These are phyloP conservation scores for Lichtheimia corymbifera DNA, from an alignment of 371 early-diverging fungal species.

Conservation along the genomic window DNA sequence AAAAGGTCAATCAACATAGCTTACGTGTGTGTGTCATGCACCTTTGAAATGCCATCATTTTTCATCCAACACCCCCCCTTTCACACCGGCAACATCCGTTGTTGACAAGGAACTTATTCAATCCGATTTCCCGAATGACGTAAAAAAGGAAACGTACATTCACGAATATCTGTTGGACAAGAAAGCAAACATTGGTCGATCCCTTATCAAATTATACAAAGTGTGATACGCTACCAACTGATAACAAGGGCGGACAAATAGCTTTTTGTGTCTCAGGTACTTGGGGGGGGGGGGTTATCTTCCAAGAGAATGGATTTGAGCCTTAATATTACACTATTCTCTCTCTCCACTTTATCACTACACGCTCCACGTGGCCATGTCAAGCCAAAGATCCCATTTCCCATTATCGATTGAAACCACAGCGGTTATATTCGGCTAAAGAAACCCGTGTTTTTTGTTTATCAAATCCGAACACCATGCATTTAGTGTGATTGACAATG, in stretches of 20 bases:
- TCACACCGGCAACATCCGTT: background rate
- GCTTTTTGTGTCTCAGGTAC: background rate
- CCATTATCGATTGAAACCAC: too few relatives aligned
- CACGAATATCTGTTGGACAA: background rate
- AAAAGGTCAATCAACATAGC: too few relatives aligned
- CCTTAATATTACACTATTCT: too few relatives aligned
- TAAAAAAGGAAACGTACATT: background rate
- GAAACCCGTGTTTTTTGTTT: too few relatives aligned
- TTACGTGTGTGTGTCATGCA: background rate
- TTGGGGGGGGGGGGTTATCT: background rate
- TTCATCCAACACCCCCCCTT: background rate
- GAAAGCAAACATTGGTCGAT: slow-evolving; percentile 1
- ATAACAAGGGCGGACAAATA: background rate
- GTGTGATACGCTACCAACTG: background rate
- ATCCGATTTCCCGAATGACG: slow-evolving; percentile 3
- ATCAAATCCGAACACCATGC: too few relatives aligned
- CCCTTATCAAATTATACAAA: background rate
- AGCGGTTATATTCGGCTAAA: too few relatives aligned
- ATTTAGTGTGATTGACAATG: too few relatives aligned
- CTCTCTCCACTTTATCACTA: too few relatives aligned
- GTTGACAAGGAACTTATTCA: background rate
- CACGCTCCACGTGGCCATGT: too few relatives aligned
- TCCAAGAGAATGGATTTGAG: too few relatives aligned
- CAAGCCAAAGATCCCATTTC: too few relatives aligned
- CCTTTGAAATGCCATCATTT: background rate